Conservation (phyloP, 768 basidiomycete species). For the Russula emetica region DNA sequence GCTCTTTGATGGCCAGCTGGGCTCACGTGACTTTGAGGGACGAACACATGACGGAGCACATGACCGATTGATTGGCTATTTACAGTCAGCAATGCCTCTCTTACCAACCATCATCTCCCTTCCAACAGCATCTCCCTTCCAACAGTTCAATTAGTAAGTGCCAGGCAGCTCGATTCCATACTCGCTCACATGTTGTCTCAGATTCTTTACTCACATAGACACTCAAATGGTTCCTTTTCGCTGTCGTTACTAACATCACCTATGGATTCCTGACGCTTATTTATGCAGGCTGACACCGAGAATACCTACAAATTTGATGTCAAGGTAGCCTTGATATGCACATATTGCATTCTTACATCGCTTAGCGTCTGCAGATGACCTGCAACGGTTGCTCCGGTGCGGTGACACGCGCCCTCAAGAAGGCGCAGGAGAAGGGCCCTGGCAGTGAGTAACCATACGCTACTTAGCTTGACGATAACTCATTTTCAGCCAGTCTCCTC, state of each 20-base stretch:
- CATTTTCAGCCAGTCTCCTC: conserved; percentile 40
- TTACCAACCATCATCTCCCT: conserved; percentile 3
- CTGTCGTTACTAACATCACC: not conserved
- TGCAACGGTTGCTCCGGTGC: conserved; percentile 86
- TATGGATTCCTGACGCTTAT: conserved; percentile 4
- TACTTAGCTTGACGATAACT: conserved; percentile 28
- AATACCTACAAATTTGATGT: conserved; percentile 76
- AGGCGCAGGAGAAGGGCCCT: conserved; percentile 42
- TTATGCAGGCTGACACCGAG: conserved; percentile 28
- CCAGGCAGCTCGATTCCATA: not conserved
- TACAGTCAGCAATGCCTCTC: not conserved
- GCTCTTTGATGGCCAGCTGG: not conserved
- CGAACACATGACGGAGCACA: not conserved
- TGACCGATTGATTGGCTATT: not conserved
- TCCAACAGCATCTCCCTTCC: not conserved
- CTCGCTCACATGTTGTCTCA: not conserved
- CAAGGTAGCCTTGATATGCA: conserved; percentile 50
- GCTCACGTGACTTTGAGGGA: conserved; percentile 2
- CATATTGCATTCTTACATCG: not conserved
- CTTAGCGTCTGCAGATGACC: conserved; percentile 58
- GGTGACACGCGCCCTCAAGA: conserved; percentile 67
- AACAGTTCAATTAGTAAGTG: not conserved
- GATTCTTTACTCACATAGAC: not conserved
- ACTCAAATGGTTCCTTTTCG: conserved; percentile 11
- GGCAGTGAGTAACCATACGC: conserved; percentile 5